Conservation (phyloP, 192 early-diverging fungal genomes). For the Ramicandelaber brevisporus region DNA sequence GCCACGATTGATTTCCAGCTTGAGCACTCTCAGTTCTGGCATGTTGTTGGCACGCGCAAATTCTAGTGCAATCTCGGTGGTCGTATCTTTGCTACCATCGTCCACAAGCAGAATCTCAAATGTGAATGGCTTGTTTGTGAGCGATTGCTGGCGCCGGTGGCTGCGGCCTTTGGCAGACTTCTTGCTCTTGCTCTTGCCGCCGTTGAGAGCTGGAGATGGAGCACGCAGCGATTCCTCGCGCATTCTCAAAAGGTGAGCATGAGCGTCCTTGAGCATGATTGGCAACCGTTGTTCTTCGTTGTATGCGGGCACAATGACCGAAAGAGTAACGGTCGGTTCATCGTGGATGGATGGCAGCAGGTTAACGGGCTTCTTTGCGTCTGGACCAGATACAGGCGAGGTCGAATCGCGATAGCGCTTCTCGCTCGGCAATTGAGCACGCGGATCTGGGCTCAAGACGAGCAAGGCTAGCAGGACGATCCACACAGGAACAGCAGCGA, state of each 20-base stretch:
- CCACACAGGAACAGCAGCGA: slow-evolving; percentile 1
- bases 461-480: slow-evolving; percentile 9
- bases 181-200: too few species aligned
- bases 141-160: neutral
- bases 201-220: too few species aligned
- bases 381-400: too few species aligned
- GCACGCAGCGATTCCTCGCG: slow-evolving; percentile 4
- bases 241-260: slow-evolving; percentile 29
- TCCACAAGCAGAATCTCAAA: slow-evolving; percentile 85
- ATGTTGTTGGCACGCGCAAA: slow-evolving; percentile 27
- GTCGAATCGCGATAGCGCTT: slow-evolving; percentile 16
- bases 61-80: slow-evolving; percentile 32
- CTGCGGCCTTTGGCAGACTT: neutral
- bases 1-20: slow-evolving; percentile 58
- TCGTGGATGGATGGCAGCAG: slow-evolving; percentile 7
- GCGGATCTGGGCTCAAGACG: slow-evolving; percentile 14
- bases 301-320: slow-evolving; percentile 74
- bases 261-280: slow-evolving; percentile 58
- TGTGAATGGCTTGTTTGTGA: slow-evolving; percentile 15
- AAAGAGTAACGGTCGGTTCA: slow-evolving; percentile 23
- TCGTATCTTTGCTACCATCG: slow-evolving; percentile 69
- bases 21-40: slow-evolving; percentile 41
- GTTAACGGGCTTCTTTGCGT: slow-evolving; percentile 10
- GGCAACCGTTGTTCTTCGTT: slow-evolving; percentile 70
- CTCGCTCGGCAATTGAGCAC: slow-evolving; percentile 15